phyloP scores from a whole-genome alignment of 1,284 basidiomycete species.

The Fomitopsis pinicola region DNA sequence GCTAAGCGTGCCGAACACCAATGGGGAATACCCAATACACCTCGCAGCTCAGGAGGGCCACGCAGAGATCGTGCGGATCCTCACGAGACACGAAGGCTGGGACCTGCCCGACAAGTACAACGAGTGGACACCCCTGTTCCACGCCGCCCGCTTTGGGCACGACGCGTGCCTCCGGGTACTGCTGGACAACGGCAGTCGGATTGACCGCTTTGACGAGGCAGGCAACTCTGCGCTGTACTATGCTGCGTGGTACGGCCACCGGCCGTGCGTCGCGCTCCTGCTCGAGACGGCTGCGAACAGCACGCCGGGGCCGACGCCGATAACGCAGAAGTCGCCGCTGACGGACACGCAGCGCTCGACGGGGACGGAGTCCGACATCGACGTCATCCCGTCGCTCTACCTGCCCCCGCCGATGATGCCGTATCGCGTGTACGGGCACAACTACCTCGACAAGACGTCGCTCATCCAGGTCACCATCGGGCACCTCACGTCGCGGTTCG shows the following conservation, averaged over 20 bases:
- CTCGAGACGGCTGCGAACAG: conserved; percentile 40
- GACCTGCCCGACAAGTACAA: conserved; percentile 95
- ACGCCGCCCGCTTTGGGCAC: conserved; percentile 90
- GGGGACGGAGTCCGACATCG: conserved; percentile 68
- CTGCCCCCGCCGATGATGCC: conserved; percentile 99
- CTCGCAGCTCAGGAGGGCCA: conserved; percentile 98
- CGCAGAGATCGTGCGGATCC: conserved; percentile 73
- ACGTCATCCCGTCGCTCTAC: conserved; percentile 90
- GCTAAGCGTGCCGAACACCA: conserved; percentile 81
- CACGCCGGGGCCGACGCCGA: conserved; percentile 12
- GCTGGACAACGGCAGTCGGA: conserved; percentile 75
- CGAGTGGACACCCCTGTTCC: conserved; percentile 97
- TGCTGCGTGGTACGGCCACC: conserved; percentile 97
- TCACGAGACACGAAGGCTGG: conserved; percentile 78
- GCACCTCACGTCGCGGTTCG: conserved; percentile 43
- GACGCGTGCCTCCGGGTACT: conserved; percentile 74
- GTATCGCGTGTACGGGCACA: conserved; percentile 87
- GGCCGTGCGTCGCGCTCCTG: conserved; percentile 73
- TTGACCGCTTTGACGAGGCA: conserved; percentile 80
- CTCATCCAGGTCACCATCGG: conserved; percentile 88
- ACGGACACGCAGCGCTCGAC: conserved; percentile 30
- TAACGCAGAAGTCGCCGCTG: conserved; percentile 24
- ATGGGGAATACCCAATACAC: conserved; percentile 95
- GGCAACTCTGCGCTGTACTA: conserved; percentile 89
- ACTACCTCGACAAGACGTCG: conserved; percentile 85